Conservation (phyloP, 495 filamentous ascomycete species). For the Penicillium tannophilum region DNA sequence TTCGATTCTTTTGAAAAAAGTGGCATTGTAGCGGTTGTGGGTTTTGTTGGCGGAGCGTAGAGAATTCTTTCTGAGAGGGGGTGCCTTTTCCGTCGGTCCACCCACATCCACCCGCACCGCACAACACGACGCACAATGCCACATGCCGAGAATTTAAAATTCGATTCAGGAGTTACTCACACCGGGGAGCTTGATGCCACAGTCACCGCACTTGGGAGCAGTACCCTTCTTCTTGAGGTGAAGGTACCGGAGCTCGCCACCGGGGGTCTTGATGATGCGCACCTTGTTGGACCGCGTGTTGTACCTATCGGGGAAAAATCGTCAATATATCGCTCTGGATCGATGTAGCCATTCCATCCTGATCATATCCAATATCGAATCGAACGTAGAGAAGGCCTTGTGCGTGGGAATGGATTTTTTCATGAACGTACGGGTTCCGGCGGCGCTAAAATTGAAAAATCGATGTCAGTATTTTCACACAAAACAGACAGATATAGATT, state of each 20-base stretch:
- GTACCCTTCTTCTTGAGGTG: constrained; percentile 99
- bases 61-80: constrained; percentile 16
- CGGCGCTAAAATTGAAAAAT: constrained; percentile 60
- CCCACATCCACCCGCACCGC: constrained; percentile 22
- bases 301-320: constrained; percentile 61
- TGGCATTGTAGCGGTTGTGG: constrained; percentile 14
- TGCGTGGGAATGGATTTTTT: constrained; percentile 25
- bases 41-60: constrained; percentile 8
- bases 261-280: constrained; percentile 93
- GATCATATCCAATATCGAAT: constrained; percentile 23
- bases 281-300: constrained; percentile 97
- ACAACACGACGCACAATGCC: constrained; percentile 18
- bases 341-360: constrained; percentile 11
- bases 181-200: constrained; percentile 90
- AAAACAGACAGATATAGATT: constrained; percentile 2
- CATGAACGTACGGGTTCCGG: constrained; percentile 80
- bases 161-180: constrained; percentile 60
- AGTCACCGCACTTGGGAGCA: constrained; percentile 98
- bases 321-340: constrained; percentile 37
- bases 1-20: constrained; percentile 9
- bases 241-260: constrained; percentile 89
- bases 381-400: constrained; percentile 17
- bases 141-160: constrained; percentile 16
- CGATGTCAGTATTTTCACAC: constrained; percentile 26
- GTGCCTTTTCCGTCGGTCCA: constrained; percentile 17